phyloP scores from a whole-genome alignment of 768 basidiomycete genomes.

The Boletus sp. region DNA sequence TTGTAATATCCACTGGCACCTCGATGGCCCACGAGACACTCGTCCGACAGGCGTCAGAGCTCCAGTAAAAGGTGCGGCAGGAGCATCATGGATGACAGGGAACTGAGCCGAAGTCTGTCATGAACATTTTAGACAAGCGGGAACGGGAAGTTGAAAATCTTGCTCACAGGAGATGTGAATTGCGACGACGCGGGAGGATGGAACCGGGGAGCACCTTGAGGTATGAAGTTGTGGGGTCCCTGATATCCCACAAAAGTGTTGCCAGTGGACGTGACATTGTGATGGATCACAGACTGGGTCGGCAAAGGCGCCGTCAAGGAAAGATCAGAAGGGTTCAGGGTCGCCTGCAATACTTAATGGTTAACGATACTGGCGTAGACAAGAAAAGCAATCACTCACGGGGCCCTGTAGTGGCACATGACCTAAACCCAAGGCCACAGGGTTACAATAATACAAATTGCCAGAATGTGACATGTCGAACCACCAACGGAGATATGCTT shows the following conservation, averaged over 20 bases:
- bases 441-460: background rate
- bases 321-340: conserved; percentile 1
- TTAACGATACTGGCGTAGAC: background rate
- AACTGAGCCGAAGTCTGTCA: background rate
- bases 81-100: background rate
- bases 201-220: background rate
- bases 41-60: background rate
- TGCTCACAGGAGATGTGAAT: conserved; percentile 4
- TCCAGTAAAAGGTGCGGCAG: background rate
- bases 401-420: background rate
- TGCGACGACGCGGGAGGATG: background rate
- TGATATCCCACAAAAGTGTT: background rate
- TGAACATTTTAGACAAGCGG: background rate
- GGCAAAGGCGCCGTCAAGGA: background rate
- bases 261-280: no score
- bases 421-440: background rate
- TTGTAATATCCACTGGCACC: conserved; percentile 1
- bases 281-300: background rate
- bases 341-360: background rate
- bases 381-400: conserved; percentile 4
- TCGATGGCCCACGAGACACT: background rate
- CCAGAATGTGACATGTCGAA: conserved; percentile 2
- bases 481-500: no score
- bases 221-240: background rate
- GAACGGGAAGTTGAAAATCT: background rate